phyloP scores from a whole-genome alignment of 352 stramenopile species.

The Thalassiosira livingstoniorum region DNA sequence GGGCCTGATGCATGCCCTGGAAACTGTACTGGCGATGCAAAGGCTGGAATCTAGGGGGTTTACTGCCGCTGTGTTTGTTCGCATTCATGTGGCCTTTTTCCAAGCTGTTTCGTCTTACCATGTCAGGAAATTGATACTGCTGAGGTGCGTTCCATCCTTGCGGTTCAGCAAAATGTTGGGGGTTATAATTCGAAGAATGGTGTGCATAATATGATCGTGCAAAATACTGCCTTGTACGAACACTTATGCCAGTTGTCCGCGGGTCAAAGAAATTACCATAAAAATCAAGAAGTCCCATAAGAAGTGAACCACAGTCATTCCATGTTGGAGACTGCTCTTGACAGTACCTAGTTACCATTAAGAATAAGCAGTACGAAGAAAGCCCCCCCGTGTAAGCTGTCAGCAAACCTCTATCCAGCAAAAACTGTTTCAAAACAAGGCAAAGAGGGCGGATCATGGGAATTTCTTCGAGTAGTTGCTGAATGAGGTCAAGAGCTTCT shows the following conservation, averaged over 20 bases:
- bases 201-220: constrained; percentile 58
- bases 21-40: constrained; percentile 52
- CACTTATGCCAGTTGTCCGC: constrained; percentile 78
- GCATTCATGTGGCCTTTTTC: neutral
- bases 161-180: constrained; percentile 21
- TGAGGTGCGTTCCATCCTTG: constrained; percentile 32
- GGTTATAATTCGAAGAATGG: neutral
- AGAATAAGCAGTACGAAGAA: constrained; percentile 94
- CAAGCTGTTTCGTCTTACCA: constrained; percentile 46
- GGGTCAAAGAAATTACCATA: constrained; percentile 93
- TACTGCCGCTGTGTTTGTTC: neutral
- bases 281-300: constrained; percentile 97
- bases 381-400: constrained; percentile 96
- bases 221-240: constrained; percentile 81
- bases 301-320: constrained; percentile 92
- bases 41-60: constrained; percentile 45
- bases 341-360: constrained; percentile 95
- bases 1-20: constrained; percentile 34
- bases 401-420: constrained; percentile 91
- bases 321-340: constrained; percentile 80
- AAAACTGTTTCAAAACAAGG: constrained; percentile 94
- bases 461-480: constrained; percentile 92
- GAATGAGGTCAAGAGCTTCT: constrained; percentile 93
- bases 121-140: constrained; percentile 45
- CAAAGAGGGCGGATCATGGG: constrained; percentile 94